Percentiles rank a stretch among this genome's conserved stretches.
phyloP scores from a whole-genome alignment of 2,329 filamentous ascomycete genomes.

The Lomentospora prolificans region DNA sequence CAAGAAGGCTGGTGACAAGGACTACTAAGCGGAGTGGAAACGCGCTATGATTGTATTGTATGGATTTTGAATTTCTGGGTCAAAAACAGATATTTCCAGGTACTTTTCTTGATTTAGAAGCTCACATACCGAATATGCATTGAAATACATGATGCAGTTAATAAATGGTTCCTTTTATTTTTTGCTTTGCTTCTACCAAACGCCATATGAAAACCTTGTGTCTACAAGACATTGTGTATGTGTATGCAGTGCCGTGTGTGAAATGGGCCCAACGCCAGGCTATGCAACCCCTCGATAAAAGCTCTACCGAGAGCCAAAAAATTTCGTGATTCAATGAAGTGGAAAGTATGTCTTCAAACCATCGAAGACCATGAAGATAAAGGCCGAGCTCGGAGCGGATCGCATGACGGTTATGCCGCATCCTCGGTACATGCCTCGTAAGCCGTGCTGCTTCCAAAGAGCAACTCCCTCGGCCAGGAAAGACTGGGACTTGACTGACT shows the following conservation, averaged over 20 bases:
- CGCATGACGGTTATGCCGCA: conserved; percentile 88
- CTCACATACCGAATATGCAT: neutral
- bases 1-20: conserved; percentile 14
- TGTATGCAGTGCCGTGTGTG: conserved; percentile 13
- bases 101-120: neutral
- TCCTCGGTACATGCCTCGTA: conserved; percentile 82
- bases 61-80: neutral
- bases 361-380: conserved; percentile 96
- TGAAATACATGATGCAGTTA: neutral
- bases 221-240: neutral
- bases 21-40: neutral
- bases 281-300: conserved; percentile 3
- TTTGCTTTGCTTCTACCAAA: neutral
- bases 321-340: conserved; percentile 22
- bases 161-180: too few species aligned
- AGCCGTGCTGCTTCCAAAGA: conserved; percentile 73
- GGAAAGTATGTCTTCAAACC: conserved; percentile 63
- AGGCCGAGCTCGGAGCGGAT: conserved; percentile 88
- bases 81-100: neutral
- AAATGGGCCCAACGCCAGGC: conserved; percentile 14
- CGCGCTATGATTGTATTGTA: neutral
- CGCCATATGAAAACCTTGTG: neutral
- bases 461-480: conserved; percentile 64
- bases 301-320: neutral
- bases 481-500: conserved; percentile 43